These are phyloP conservation scores for Globisporangium paroecandrum DNA, from an alignment of 352 stramenopile genomes.

Conservation along the genomic window DNA sequence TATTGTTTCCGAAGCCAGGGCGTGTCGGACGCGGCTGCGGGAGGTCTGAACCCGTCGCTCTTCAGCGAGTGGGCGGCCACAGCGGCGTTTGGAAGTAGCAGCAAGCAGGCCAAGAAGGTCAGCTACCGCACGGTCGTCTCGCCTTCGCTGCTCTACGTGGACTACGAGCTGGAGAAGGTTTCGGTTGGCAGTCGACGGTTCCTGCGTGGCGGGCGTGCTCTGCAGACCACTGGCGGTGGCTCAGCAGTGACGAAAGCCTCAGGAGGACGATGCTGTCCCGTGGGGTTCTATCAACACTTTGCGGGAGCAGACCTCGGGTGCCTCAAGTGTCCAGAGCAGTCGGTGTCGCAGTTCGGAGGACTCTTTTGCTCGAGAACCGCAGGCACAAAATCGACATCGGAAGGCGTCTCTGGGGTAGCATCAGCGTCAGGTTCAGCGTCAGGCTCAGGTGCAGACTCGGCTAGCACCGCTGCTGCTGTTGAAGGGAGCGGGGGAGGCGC, in stretches of 20 bases:
- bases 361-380: not conserved
- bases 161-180: conserved; percentile 1
- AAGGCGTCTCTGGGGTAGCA: not conserved
- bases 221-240: not conserved
- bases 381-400: not conserved
- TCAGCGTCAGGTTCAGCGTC: not conserved
- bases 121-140: conserved; percentile 5
- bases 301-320: not conserved
- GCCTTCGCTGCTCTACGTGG: conserved; percentile 1
- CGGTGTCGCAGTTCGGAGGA: not conserved
- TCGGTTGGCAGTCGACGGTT: not conserved
- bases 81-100: not conserved
- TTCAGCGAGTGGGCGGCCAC: not conserved
- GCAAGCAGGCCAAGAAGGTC: not conserved
- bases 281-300: conserved; percentile 3
- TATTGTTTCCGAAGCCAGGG: conserved; percentile 1
- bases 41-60: not conserved
- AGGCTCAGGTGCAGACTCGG: not conserved
- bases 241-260: not conserved
- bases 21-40: not conserved
- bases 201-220: not conserved
- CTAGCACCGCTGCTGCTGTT: not conserved
- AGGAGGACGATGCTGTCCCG: not conserved
- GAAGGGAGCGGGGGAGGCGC: not conserved
- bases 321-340: not conserved